These are phyloP conservation scores for Albophoma yamanashiensis DNA, from an alignment of 2,329 filamentous ascomycete genomes.

Conservation along the genomic window DNA sequence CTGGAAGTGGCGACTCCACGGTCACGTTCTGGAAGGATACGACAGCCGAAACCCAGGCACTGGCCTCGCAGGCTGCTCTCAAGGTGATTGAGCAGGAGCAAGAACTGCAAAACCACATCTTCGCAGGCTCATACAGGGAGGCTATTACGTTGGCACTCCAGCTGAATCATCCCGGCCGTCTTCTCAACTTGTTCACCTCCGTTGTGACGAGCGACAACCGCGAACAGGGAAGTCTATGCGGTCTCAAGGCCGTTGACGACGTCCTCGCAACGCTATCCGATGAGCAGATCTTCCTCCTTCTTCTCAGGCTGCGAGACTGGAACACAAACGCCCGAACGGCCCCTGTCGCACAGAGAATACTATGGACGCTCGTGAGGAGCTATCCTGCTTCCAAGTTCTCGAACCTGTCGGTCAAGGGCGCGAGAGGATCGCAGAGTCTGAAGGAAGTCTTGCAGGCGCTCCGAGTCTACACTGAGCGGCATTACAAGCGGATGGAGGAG, in stretches of 20 bases:
- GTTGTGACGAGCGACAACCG: slow-evolving; percentile 56
- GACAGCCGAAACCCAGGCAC: slow-evolving; percentile 66
- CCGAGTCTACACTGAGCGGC: slow-evolving; percentile 81
- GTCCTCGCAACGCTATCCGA: slow-evolving; percentile 71
- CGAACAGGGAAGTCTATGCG: slow-evolving; percentile 53
- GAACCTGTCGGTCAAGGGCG: slow-evolving; percentile 51
- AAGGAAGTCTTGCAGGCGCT: slow-evolving; percentile 83
- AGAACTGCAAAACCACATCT: slow-evolving; percentile 84
- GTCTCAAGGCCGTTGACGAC: slow-evolving; percentile 64
- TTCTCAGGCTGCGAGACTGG: slow-evolving; percentile 84
- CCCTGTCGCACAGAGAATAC: slow-evolving; percentile 72
- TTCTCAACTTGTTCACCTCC: slow-evolving; percentile 73
- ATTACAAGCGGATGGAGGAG: slow-evolving; percentile 84
- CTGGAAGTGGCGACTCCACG: slow-evolving; percentile 84
- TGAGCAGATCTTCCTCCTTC: slow-evolving; percentile 74
- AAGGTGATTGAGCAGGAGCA: slow-evolving; percentile 90
- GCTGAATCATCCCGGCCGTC: slow-evolving; percentile 83
- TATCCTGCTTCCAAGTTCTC: slow-evolving; percentile 74
- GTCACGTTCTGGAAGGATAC: slow-evolving; percentile 96
- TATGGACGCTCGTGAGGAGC: slow-evolving; percentile 68
- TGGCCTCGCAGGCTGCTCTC: slow-evolving; percentile 61
- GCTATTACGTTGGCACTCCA: slow-evolving; percentile 87
- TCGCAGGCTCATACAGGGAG: slow-evolving; percentile 78
- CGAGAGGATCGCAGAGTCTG: slow-evolving; percentile 51
- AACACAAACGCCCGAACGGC: slow-evolving; percentile 90